phyloP scores from a whole-genome alignment of 306 rosid genomes.

The Calophaca sinica region DNA sequence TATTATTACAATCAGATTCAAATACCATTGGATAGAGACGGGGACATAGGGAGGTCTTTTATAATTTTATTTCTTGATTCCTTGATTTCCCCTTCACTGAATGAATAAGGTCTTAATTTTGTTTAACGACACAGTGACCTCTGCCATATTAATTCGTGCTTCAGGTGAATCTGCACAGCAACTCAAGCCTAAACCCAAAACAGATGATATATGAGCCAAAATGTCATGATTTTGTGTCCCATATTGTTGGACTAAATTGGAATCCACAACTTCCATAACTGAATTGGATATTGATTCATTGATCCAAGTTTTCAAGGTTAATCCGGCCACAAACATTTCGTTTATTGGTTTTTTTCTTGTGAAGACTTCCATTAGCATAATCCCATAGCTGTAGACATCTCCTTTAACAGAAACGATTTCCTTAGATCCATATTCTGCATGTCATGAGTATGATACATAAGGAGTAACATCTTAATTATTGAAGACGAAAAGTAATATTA shows the following conservation, averaged over 20 bases:
- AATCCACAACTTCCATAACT: constrained; percentile 38
- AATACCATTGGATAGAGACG: too few species aligned
- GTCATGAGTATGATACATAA: background rate
- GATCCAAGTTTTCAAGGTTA: constrained; percentile 34
- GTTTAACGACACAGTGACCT: constrained; percentile 14
- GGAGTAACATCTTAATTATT: too few species aligned
- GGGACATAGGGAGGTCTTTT: too few species aligned
- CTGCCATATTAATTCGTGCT: constrained; percentile 24
- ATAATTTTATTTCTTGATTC: background rate
- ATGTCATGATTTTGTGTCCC: constrained; percentile 18
- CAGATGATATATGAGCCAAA: constrained; percentile 18
- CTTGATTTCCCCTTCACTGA: background rate
- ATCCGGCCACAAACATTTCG: constrained; percentile 38
- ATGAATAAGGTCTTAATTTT: constrained; percentile 29
- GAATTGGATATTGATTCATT: constrained; percentile 27
- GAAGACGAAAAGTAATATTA: too few species aligned
- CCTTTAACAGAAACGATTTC: constrained; percentile 36
- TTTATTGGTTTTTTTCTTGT: constrained; percentile 39
- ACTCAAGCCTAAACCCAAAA: constrained; percentile 26
- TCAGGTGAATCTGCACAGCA: constrained; percentile 35
- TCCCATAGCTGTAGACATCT: constrained; percentile 46
- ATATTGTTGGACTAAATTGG: constrained; percentile 29
- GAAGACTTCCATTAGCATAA: constrained; percentile 44
- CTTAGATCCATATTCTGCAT: constrained; percentile 43
- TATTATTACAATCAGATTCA: too few species aligned